Evolutionary conservation across 2,329 filamentous ascomycete species (phyloP).

Genomic region (Scleromitrula shiraiana): DNA sequence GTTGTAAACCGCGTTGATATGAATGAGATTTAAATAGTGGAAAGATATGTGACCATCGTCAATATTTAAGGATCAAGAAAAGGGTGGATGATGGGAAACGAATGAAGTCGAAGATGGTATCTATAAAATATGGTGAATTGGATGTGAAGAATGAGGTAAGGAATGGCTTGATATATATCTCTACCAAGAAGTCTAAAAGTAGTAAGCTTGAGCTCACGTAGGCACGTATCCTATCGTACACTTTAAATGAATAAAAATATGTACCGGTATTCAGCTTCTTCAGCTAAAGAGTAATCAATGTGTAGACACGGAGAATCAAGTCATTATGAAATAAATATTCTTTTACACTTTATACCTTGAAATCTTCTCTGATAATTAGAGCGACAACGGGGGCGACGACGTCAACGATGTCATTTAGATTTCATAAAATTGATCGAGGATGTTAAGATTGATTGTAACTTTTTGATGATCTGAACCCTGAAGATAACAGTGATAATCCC

Average conservation of each 20-base stretch:
- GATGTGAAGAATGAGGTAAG: not conserved
- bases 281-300: not conserved
- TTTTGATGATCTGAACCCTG: no score
- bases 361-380: no score
- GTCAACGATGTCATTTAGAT: no score
- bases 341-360: no score
- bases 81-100: not conserved
- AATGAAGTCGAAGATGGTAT: not conserved
- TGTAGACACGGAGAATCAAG: not conserved
- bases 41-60: not conserved
- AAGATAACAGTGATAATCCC: no score
- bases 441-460: no score
- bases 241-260: not conserved
- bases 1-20: not conserved
- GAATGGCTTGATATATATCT: constrained; percentile 3
- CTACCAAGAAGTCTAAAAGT: not conserved
- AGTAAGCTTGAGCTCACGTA: not conserved
- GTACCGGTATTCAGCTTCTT: not conserved
- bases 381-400: no score
- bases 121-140: not conserved
- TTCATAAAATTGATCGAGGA: no score
- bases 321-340: no score
- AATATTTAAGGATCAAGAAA: not conserved
- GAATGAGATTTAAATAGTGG: not conserved
- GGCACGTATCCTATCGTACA: not conserved